Base-by-base conservation (phyloP, 108 stramenopile species). In the Halocafeteria seosinensis region DNA sequence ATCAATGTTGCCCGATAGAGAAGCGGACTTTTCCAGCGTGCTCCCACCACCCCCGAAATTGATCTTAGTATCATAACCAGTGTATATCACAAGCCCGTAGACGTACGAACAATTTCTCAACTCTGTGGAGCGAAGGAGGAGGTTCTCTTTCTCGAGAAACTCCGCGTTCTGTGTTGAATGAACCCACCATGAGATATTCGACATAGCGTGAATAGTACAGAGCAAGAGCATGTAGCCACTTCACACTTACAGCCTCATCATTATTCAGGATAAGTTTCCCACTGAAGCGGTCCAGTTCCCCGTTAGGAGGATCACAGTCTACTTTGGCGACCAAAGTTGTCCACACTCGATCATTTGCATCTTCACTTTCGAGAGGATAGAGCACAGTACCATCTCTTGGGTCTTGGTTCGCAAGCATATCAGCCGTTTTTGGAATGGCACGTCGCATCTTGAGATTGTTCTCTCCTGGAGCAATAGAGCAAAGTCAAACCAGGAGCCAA, bases 41-140 rank as follows among this genome's bases (percentile, higher is more conserved):
- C 55, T 62, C 72, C 75, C 55, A 3, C 50, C 55, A 38, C 64
- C 37, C 34, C 42, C 62, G 71, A 71, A 74, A 60, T 80, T 80
- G 70, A 80, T 76, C 51, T 77, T 76, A 0, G 78, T 79, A 53
- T 81, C 79, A 13, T 42, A 51, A 13, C 79, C 79, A 6, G 72
- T 78, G 76, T 81, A 76, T 0, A 79, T 36, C 17, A 75, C 79
- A 0, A 81, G 34, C 29, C 79, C 79, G 9, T 52, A 27, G 12
- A 74, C 66, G 62, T 59, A 66, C 29, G 73, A 31, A n/a, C 78
- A 79, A 65, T 77, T 79, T 27, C 79, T 57, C 65, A 81, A 50
- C 47, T 63, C 34, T 51, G 71, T 76, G n/a, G 73, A 78, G 26
- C 79, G 68, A 31, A 81, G 73, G 50, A 81, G 70, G 21, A 81